Conservation (phyloP, 768 basidiomycete species). For the Termitomyces sp. region DNA sequence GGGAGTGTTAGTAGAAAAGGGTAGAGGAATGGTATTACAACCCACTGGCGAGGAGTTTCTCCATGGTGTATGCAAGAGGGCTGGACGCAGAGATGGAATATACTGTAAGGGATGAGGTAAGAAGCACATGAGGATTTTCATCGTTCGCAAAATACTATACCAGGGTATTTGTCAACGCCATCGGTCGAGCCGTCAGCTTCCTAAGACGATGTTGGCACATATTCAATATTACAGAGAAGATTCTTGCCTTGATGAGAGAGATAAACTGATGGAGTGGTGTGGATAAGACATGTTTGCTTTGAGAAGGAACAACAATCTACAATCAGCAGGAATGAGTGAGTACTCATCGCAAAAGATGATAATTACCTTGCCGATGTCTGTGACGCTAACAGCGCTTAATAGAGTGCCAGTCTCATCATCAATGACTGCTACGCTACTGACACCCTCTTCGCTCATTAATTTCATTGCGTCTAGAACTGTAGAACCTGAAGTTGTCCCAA, state of each 20-base stretch:
- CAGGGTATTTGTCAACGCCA: conserved; percentile 77
- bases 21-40: conserved; percentile 9
- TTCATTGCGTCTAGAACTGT: conserved; percentile 79
- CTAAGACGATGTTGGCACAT: conserved; percentile 27
- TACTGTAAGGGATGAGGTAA: conserved; percentile 35
- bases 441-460: conserved; percentile 82
- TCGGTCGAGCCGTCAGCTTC: conserved; percentile 74
- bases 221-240: neutral
- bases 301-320: conserved; percentile 74
- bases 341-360: neutral
- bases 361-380: conserved; percentile 73
- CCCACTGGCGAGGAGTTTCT: conserved; percentile 82
- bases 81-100: conserved; percentile 70
- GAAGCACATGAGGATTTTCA: neutral
- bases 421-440: conserved; percentile 77
- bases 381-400: conserved; percentile 77
- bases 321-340: neutral
- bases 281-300: conserved; percentile 74
- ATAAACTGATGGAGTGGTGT: conserved; percentile 70
- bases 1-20: conserved; percentile 1
- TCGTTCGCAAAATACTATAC: conserved; percentile 28
- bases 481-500: conserved; percentile 57
- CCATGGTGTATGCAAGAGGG: conserved; percentile 65
- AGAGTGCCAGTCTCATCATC: conserved; percentile 62
- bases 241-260: conserved; percentile 61